These are phyloP conservation scores for Pythium aristosporum DNA, from an alignment of 352 stramenopile species.

Conservation along the genomic window DNA sequence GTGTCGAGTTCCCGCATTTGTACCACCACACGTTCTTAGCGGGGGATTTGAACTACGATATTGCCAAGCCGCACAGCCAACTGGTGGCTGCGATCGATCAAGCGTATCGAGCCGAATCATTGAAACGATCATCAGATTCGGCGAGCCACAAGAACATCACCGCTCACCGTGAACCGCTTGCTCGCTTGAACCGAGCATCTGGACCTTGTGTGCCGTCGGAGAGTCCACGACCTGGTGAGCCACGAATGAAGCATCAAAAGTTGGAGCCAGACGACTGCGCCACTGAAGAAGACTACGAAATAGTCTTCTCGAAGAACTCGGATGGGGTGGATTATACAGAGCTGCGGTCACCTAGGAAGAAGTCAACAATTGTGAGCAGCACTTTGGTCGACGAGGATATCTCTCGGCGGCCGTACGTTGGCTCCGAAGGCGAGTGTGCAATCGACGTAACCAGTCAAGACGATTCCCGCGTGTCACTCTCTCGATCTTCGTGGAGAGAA, in stretches of 20 bases:
- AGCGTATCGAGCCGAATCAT: conserved; percentile 68
- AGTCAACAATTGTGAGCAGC: not conserved
- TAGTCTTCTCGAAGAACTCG: conserved; percentile 47
- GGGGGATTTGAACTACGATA: conserved; percentile 78
- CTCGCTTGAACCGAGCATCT: not conserved
- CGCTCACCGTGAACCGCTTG: conserved; percentile 26
- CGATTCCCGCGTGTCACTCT: too few species aligned
- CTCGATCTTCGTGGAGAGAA: not conserved
- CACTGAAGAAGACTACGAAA: conserved; percentile 42
- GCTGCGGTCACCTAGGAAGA: conserved; percentile 38
- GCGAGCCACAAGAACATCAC: conserved; percentile 53
- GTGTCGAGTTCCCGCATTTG: conserved; percentile 77
- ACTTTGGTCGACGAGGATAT: not conserved
- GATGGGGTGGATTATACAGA: conserved; percentile 63
- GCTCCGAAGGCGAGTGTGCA: not conserved
- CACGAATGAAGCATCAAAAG: not conserved
- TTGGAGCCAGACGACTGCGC: conserved; percentile 11
- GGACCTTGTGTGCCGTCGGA: not conserved
- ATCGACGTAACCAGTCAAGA: not conserved
- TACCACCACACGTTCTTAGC: conserved; percentile 83
- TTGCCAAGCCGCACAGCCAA: conserved; percentile 40
- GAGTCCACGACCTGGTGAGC: not conserved
- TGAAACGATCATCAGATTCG: conserved; percentile 50
- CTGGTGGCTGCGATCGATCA: conserved; percentile 54
- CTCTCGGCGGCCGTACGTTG: not conserved